Conservation (phyloP, 805 yeast species). For the Saccharomycopsis sp. region DNA sequence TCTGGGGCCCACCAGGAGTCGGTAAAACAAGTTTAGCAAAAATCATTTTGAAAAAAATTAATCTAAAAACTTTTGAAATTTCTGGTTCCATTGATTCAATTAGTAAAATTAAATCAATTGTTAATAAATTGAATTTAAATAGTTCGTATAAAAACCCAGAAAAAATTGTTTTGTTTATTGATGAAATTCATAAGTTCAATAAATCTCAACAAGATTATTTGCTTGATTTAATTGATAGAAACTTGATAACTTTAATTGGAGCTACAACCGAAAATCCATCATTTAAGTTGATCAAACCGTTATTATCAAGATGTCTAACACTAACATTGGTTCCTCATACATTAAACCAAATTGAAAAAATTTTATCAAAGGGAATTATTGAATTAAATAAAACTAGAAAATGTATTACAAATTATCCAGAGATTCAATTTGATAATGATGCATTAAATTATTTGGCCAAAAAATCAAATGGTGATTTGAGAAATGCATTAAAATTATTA, state of each 20-base stretch:
- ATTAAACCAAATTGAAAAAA: constrained; percentile 36
- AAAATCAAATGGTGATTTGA: constrained; percentile 79
- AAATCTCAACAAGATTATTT: constrained; percentile 83
- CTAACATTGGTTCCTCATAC: constrained; percentile 53
- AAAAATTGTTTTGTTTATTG: constrained; percentile 69
- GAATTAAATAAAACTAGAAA: constrained; percentile 51
- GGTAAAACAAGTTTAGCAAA: constrained; percentile 81
- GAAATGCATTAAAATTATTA: constrained; percentile 70
- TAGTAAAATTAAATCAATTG: constrained; percentile 9
- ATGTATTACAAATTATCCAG: constrained; percentile 36
- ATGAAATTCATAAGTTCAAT: constrained; percentile 85
- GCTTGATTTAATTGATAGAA: constrained; percentile 75
- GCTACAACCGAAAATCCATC: constrained; percentile 98
- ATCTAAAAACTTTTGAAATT: constrained; percentile 52
- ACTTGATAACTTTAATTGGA: constrained; percentile 74
- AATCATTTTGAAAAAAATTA: constrained; percentile 26
- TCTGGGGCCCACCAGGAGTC: constrained; percentile 96
- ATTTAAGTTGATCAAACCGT: constrained; percentile 69
- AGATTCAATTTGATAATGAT: constrained; percentile 42
- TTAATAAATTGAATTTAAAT: constrained; percentile 22
- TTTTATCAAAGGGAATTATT: constrained; percentile 49
- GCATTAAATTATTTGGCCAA: constrained; percentile 60
- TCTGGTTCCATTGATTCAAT: constrained; percentile 52
- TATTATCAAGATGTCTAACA: constrained; percentile 75
- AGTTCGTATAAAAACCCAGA: constrained; percentile 38